A percentile compares a stretch with the other conserved stretches of the same genome.
These are phyloP conservation scores for Tetrahymena borealis DNA, from an alignment of 73 alveolate genomes.

Conservation along the genomic window DNA sequence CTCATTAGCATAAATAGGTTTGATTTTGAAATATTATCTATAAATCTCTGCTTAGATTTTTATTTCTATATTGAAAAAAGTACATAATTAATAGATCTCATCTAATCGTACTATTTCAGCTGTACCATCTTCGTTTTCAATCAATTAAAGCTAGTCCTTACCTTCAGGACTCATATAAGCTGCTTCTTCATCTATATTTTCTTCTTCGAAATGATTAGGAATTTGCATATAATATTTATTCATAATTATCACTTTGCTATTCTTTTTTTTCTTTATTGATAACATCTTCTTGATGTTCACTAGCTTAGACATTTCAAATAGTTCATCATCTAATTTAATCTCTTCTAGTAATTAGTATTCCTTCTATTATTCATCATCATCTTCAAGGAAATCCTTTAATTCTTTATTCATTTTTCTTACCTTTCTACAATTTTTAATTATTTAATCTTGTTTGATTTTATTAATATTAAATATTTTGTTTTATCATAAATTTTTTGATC, in stretches of 20 bases:
- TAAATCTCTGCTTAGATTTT: background rate
- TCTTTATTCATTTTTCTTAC: background rate
- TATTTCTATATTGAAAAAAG: background rate
- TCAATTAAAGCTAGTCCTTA: background rate
- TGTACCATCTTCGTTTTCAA: background rate
- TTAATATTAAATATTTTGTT: no score
- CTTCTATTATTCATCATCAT: background rate
- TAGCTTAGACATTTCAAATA: background rate
- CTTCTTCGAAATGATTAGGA: background rate
- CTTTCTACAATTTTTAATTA: no score
- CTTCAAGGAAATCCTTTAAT: background rate
- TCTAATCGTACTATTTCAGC: background rate
- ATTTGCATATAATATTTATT: background rate
- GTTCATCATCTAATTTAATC: background rate
- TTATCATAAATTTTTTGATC: no score
- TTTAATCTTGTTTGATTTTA: no score
- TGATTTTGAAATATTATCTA: background rate
- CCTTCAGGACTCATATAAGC: background rate
- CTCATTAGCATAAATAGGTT: background rate
- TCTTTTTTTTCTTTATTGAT: background rate
- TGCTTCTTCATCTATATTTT: background rate
- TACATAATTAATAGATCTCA: background rate
- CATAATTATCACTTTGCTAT: background rate
- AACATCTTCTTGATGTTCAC: background rate
- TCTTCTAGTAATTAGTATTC: background rate